Evolutionary conservation across 352 stramenopile genomes (phyloP).

Genomic region (Nannochloropsis limnetica): DNA sequence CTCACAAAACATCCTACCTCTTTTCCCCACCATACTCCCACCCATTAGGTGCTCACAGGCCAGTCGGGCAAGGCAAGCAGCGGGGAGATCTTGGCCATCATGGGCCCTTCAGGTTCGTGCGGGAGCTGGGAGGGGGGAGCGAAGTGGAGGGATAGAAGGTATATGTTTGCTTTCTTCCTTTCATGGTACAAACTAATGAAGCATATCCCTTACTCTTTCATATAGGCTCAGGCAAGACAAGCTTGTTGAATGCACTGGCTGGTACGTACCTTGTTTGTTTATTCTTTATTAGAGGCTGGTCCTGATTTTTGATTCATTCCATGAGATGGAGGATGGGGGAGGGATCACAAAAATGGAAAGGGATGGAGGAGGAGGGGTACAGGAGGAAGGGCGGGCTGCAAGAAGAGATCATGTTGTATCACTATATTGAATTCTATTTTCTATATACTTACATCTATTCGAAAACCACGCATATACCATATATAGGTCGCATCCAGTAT

Average conservation of each 20-base stretch:
- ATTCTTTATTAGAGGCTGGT: not conserved
- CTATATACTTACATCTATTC: not conserved
- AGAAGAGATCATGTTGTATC: no score
- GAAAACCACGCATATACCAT: not conserved
- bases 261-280: not conserved
- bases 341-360: no score
- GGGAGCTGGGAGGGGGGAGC: not conserved
- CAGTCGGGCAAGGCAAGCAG: conserved; percentile 2
- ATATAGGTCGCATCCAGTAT: not conserved
- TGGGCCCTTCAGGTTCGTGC: conserved; percentile 8
- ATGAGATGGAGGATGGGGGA: not conserved
- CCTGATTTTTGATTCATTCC: not conserved
- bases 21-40: not conserved
- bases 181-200: not conserved
- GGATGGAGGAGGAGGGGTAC: not conserved
- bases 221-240: conserved; percentile 4
- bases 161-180: not conserved
- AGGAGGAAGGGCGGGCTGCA: not conserved
- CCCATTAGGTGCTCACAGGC: not conserved
- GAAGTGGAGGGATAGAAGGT: not conserved
- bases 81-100: conserved; percentile 12
- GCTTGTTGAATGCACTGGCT: conserved; percentile 3
- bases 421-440: no score
- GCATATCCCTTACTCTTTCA: not conserved
- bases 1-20: not conserved